These are phyloP conservation scores for Lagenidium sp. DNA, from an alignment of 352 stramenopile species.

Conservation along the genomic window DNA sequence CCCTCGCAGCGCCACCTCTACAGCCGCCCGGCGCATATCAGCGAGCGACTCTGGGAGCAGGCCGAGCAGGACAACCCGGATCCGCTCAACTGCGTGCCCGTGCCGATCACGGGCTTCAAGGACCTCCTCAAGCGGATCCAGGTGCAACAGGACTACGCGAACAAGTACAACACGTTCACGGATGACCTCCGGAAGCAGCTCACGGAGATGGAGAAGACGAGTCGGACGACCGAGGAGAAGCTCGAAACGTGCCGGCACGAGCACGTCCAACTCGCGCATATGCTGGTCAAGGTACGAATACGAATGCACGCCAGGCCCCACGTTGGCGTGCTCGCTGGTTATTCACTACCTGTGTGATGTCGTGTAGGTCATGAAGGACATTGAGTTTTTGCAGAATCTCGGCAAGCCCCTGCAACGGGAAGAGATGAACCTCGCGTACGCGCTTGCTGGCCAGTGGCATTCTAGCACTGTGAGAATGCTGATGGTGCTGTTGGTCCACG, in stretches of 20 bases:
- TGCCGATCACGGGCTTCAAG: conserved; percentile 69
- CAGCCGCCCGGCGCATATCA: conserved; percentile 67
- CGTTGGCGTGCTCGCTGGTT: background rate
- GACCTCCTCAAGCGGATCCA: conserved; percentile 78
- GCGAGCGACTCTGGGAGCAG: conserved; percentile 79
- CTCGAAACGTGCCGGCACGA: conserved; percentile 78
- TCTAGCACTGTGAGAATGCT: no score
- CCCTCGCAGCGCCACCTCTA: conserved; percentile 77
- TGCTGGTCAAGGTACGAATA: conserved; percentile 51
- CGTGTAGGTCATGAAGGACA: conserved; percentile 73
- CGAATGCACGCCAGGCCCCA: background rate
- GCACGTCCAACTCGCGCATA: conserved; percentile 78
- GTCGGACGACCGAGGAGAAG: conserved; percentile 73
- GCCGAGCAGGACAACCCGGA: conserved; percentile 83
- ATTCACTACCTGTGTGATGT: conserved; percentile 1
- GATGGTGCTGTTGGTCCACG: no score
- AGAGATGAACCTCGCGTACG: conserved; percentile 73
- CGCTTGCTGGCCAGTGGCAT: conserved; percentile 4
- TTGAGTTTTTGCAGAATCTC: conserved; percentile 80
- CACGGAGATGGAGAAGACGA: conserved; percentile 76
- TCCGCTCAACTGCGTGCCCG: conserved; percentile 65
- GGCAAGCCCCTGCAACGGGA: conserved; percentile 75
- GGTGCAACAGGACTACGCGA: conserved; percentile 67
- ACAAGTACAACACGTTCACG: conserved; percentile 78
- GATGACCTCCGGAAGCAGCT: conserved; percentile 65